Evolutionary conservation across 352 stramenopile species (phyloP).

Genomic region (Pythium diclinum): DNA sequence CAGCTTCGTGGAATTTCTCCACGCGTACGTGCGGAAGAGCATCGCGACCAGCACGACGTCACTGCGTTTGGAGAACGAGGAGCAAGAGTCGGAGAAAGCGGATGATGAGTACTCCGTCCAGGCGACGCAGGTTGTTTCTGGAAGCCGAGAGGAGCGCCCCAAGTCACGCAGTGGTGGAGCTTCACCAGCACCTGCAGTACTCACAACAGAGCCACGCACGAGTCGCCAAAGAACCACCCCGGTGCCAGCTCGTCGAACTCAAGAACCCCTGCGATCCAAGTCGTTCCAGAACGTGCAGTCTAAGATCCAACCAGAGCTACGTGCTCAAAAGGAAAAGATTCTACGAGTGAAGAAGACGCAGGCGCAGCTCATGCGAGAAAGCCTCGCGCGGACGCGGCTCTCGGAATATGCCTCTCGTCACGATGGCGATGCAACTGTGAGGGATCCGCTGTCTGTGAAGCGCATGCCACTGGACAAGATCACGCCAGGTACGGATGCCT

Average conservation of each 20-base stretch:
- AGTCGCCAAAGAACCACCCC: background rate
- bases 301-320: conserved; percentile 65
- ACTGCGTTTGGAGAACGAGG: background rate
- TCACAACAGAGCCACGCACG: background rate
- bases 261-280: conserved; percentile 4
- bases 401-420: conserved; percentile 57
- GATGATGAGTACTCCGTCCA: background rate
- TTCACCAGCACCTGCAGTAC: background rate
- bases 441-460: conserved; percentile 7
- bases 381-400: conserved; percentile 46
- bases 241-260: background rate
- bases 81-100: background rate
- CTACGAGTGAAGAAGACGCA: conserved; percentile 78
- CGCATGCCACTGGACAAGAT: conserved; percentile 52
- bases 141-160: background rate
- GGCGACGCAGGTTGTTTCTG: background rate
- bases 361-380: conserved; percentile 71
- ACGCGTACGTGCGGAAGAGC: conserved; percentile 45
- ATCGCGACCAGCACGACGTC: conserved; percentile 18
- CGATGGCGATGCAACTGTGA: background rate
- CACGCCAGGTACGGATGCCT: conserved; percentile 40
- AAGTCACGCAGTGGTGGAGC: background rate
- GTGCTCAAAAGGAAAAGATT: conserved; percentile 48
- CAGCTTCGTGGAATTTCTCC: conserved; percentile 61
- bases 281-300: conserved; percentile 46